Conservation (phyloP, 2,329 filamentous ascomycete species). For the Monosporascus sp. region DNA sequence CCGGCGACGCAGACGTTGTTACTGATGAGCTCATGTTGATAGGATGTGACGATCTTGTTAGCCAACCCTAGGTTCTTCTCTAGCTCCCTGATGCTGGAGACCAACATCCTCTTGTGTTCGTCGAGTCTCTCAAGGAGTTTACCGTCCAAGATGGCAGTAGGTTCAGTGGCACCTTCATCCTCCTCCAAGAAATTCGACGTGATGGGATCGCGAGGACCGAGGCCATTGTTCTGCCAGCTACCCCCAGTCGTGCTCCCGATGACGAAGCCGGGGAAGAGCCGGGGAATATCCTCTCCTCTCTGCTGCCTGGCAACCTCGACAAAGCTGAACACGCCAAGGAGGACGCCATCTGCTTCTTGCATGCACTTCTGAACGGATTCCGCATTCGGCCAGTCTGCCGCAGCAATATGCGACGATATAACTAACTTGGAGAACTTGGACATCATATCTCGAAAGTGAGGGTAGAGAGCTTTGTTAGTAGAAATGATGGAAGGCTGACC, state of each 20-base stretch:
- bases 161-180: constrained; percentile 66
- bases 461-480: constrained; percentile 93
- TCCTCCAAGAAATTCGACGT: constrained; percentile 84
- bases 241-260: constrained; percentile 78
- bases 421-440: constrained; percentile 99
- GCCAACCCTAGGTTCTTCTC: constrained; percentile 75
- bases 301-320: constrained; percentile 93
- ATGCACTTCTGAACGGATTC: constrained; percentile 94
- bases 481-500: constrained; percentile 99
- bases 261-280: constrained; percentile 91
- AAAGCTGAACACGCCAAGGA: constrained; percentile 91
- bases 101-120: constrained; percentile 76
- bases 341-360: constrained; percentile 93
- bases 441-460: constrained; percentile 99
- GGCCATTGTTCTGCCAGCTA: constrained; percentile 75
- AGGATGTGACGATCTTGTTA: constrained; percentile 76
- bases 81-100: constrained; percentile 78
- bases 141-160: constrained; percentile 67
- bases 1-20: constrained; percentile 77
- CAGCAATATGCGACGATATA: constrained; percentile 94
- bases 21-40: constrained; percentile 72
- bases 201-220: constrained; percentile 61
- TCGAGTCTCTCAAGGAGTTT: constrained; percentile 78
- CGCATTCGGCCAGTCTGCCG: constrained; percentile 88
- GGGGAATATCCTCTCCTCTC: constrained; percentile 84